These are phyloP conservation scores for Microsporum ferrugineum DNA, from an alignment of 2,329 filamentous ascomycete species.

Conservation along the genomic window DNA sequence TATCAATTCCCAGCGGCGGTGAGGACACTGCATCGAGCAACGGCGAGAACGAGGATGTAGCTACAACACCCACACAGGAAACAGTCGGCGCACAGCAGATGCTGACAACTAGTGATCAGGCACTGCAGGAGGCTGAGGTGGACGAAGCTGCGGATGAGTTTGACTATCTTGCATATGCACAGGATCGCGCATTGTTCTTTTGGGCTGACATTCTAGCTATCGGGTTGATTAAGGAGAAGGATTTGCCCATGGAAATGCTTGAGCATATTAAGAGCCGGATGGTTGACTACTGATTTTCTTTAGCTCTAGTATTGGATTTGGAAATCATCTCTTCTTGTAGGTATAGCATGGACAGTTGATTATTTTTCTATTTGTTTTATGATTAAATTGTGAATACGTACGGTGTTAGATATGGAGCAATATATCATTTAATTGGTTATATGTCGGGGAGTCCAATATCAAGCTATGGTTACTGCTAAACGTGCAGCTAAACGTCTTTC, in stretches of 20 bases:
- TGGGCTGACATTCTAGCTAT: slow-evolving; percentile 78
- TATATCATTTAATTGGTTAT: not conserved
- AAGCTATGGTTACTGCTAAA: too few relatives aligned
- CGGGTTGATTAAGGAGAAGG: slow-evolving; percentile 62
- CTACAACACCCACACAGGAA: slow-evolving; percentile 13
- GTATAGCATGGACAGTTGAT: not conserved
- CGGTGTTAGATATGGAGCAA: not conserved
- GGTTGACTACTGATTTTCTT: slow-evolving; percentile 47
- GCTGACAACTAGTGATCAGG: slow-evolving; percentile 19
- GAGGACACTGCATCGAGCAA: not conserved
- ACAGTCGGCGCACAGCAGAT: slow-evolving; percentile 12
- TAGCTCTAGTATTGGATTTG: not conserved
- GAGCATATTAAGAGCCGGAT: slow-evolving; percentile 50
- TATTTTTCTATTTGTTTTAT: not conserved
- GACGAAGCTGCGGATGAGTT: slow-evolving; percentile 62
- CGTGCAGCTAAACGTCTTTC: too few relatives aligned
- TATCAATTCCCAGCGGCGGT: slow-evolving; percentile 13
- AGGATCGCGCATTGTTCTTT: slow-evolving; percentile 84
- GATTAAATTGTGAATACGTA: not conserved
- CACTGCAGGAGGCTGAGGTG: slow-evolving; percentile 29
- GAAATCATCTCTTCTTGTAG: not conserved
- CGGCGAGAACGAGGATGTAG: slow-evolving; percentile 7
- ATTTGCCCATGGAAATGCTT: slow-evolving; percentile 59
- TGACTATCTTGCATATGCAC: slow-evolving; percentile 84
- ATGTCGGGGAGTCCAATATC: not conserved